Conservation (phyloP, 257 asterid species). For the Solanum virginianum region DNA sequence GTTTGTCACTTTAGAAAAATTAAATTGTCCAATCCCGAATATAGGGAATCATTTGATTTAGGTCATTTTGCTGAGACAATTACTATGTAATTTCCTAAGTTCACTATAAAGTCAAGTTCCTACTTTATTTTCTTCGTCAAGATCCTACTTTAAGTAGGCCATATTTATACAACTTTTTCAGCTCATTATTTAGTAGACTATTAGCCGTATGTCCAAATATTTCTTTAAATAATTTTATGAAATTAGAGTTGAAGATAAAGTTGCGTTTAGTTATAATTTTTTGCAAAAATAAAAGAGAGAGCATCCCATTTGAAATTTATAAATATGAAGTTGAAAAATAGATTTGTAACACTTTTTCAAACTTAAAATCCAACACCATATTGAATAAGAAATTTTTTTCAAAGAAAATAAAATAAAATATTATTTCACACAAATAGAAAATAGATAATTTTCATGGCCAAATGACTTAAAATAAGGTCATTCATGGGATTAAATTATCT, state of each 20-base stretch:
- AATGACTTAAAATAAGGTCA: not conserved
- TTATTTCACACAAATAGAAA: not conserved
- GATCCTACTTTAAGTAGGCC: not conserved
- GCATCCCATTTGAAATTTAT: not conserved
- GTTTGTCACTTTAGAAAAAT: not conserved
- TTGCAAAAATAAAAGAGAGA: not conserved
- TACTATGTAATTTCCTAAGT: not conserved
- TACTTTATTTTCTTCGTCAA: not conserved
- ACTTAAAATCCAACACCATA: too few species aligned
- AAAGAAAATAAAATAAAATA: too few species aligned
- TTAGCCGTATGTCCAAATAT: not conserved
- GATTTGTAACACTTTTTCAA: not conserved
- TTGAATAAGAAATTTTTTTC: too few species aligned
- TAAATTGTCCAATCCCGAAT: not conserved
- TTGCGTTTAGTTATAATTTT: not conserved
- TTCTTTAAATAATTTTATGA: not conserved
- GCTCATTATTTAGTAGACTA: not conserved
- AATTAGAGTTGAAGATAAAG: not conserved
- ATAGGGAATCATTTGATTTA: not conserved
- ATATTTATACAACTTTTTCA: too few species aligned
- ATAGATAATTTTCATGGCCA: not conserved
- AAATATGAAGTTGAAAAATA: not conserved
- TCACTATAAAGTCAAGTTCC: not conserved
- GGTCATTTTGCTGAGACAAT: not conserved
- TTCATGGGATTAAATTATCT: not conserved